Evolutionary conservation across 2,329 filamentous ascomycete species (phyloP), one percentile per base, ranked within the genome.

Genomic region (Ophiobolus disseminans): DNA sequence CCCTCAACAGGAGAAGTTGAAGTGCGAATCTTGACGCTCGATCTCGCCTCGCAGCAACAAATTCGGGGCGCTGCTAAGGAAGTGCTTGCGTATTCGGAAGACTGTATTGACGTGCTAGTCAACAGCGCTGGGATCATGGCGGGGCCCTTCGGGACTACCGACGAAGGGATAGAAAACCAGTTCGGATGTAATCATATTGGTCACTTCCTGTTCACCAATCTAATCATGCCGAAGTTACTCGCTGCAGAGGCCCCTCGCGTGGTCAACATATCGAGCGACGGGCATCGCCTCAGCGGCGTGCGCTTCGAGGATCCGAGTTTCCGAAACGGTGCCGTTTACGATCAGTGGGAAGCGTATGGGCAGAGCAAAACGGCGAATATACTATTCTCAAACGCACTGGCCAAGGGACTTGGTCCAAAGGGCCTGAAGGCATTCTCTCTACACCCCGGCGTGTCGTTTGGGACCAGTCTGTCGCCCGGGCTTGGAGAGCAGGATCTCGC

Each of bases 361-460:
- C 78, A 80, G 55, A 78, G 77, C 57, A 83, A 83, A 64, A 78
- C 79, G 22, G 79, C 79, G 2, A 80, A 81, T 44, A 75, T 81
- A 9, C 40, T 71, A 19, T 69, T 68, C 23, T 51, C 67, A 0
- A 55, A 57, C 22, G 45, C 50, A 3, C 38, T 70, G 30, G 63
- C 62, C 2, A 39, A 57, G 25, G 65, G 64, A 39, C 43, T 72
- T 8, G 65, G 59, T 0, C 0, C 14, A 0, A 62, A 51, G 32
- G 68, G 67, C 0, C 20, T 73, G 42, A 48, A 28, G 17, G 47
- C 63, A 17, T 72, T 60, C 19, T 67, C 60, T 45, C 35, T 71
- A 40, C 69, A 72, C 53, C 69, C 68, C 0, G 68, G 69, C 2
- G 58, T 60, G 9, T 43, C 57, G 2, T 35, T 66, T 26, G 60